Base-by-base conservation (phyloP, 495 filamentous ascomycete genomes). In the Chaetomium tenue region DNA sequence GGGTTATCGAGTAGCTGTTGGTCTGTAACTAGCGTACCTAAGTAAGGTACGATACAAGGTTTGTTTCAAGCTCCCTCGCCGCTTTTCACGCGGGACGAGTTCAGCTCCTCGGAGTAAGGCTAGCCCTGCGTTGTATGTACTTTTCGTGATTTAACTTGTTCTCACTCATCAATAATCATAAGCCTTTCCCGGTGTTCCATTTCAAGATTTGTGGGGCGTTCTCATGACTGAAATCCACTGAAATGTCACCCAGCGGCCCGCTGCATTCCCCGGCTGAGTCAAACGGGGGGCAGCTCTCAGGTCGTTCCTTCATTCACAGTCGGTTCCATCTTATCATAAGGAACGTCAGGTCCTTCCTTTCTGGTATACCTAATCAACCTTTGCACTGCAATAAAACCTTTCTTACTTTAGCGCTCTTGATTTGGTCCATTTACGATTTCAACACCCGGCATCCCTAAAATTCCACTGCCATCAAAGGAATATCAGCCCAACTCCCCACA, bases 191-290 rank as follows among this genome's bases (percentile, higher is more conserved):
- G 33, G 33, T 37, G 33, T 37, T 44, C n/a, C n/a, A n/a, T n/a
- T 11, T 44, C 40, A 18, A 44, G 13, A 44, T 54, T 54, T 54
- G 51, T 54, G 51, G 26, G 51, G 20, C 22, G 3, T 40, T n/a
- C 8, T 37, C 6, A 2, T 44, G n/a, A n/a, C n/a, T n/a, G 13
- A 18, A 44, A 44, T 44, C 40, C 40, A 44, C 40, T 44, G 40
- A 44, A 44, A 44, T 56, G 30, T 12, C 12, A 9, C 40, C 22
- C 59, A 48, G 46, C 6, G 33, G 33, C 30, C 26, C 26, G 58
- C 20, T 56, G 28, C 42, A 12, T 53, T 64, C 55, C 12, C 60
- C 59, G 64, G 33, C 64, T 66, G 64, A 66, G 30, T 63, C 64
- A 66, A 61, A 58, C 59, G 59, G 46, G 28, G 16, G 40, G 16